A percentile compares a stretch with the other conserved stretches of the same genome.
Evolutionary conservation across 768 basidiomycete genomes (phyloP).

Genomic region (Amanita phalloides): DNA sequence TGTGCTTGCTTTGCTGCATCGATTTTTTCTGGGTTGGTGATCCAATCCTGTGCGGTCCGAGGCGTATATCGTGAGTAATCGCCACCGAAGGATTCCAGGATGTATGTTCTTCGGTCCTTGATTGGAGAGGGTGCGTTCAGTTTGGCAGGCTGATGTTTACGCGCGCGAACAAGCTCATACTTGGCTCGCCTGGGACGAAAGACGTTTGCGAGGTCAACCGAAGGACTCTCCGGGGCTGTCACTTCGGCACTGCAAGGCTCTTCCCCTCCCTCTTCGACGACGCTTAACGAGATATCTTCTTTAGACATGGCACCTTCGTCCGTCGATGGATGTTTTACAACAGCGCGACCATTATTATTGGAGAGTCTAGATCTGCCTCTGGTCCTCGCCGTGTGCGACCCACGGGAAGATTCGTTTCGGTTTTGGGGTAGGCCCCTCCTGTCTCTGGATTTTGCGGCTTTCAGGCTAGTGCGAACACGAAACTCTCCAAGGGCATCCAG

Average conservation of each 20-base stretch:
- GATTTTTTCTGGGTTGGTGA: slow-evolving; percentile 18
- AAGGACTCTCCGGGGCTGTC: slow-evolving; percentile 12
- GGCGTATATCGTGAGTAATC: slow-evolving; percentile 41
- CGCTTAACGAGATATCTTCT: slow-evolving; percentile 9
- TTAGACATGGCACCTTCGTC: not conserved
- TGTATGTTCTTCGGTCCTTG: slow-evolving; percentile 10
- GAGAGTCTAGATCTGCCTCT: not conserved
- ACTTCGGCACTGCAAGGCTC: slow-evolving; percentile 14
- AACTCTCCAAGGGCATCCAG: slow-evolving; percentile 1
- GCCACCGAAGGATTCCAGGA: slow-evolving; percentile 30
- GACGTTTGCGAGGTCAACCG: slow-evolving; percentile 14
- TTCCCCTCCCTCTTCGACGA: slow-evolving; percentile 13
- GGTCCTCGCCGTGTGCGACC: not conserved
- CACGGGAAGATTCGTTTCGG: not conserved
- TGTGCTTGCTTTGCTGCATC: slow-evolving; percentile 30
- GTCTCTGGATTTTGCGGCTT: not conserved
- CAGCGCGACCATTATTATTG: not conserved
- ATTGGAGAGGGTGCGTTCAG: not conserved
- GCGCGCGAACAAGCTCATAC: slow-evolving; percentile 8
- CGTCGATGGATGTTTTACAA: not conserved
- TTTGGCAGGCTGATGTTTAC: not conserved
- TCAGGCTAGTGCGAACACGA: not conserved
- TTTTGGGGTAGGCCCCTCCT: not conserved
- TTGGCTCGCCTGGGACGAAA: slow-evolving; percentile 9
- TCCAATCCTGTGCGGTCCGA: slow-evolving; percentile 14